These are phyloP conservation scores for Eimeria praecox DNA, from an alignment of 169 alveolate genomes.

Conservation along the genomic window DNA sequence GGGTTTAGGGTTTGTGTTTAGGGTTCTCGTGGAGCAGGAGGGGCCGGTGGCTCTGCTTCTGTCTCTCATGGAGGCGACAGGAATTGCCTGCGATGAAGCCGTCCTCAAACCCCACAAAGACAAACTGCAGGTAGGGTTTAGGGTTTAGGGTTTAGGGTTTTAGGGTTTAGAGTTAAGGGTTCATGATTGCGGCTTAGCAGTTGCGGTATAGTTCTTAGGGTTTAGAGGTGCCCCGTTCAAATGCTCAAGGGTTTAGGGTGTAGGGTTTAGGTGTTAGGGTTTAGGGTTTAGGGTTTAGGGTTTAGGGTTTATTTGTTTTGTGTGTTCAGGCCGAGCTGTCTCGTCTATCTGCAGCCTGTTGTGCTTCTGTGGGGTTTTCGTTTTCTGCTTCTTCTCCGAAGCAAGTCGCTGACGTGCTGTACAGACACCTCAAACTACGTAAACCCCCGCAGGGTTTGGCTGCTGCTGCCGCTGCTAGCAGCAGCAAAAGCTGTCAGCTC, in stretches of 20 bases:
- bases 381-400: constrained; percentile 35
- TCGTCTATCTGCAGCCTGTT: constrained; percentile 1
- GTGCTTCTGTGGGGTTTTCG: constrained; percentile 2
- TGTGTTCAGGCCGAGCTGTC: constrained; percentile 29
- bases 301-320: neutral
- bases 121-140: constrained; percentile 43
- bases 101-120: neutral
- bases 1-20: constrained; percentile 3
- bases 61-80: constrained; percentile 75
- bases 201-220: neutral
- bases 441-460: too few relatives aligned
- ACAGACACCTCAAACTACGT: constrained; percentile 23
- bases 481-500: neutral
- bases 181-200: neutral
- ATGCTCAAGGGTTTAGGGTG: neutral
- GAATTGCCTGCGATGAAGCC: constrained; percentile 57
- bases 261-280: neutral
- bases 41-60: constrained; percentile 76
- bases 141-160: constrained; percentile 2
- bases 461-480: too few relatives aligned
- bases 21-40: constrained; percentile 74
- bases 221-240: too few relatives aligned
- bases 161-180: constrained; percentile 1
- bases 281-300: constrained; percentile 23
- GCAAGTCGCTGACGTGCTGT: constrained; percentile 68